Evolutionary conservation across 306 rosid genomes (phyloP).

Genomic region (Castanea mollissima): DNA sequence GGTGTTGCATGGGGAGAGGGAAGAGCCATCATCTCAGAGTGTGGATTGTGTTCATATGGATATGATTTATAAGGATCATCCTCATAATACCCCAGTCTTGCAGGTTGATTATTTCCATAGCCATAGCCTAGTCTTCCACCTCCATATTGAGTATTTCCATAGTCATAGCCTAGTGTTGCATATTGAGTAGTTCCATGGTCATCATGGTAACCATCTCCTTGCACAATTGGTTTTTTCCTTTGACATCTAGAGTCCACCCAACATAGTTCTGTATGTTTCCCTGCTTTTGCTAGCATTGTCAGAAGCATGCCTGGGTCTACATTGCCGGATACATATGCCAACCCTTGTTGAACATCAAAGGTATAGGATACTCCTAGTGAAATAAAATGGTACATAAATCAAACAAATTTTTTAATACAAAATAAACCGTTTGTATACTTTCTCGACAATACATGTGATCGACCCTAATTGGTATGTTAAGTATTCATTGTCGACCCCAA

Average conservation of each 20-base stretch:
- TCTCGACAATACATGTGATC: no score
- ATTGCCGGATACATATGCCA: neutral
- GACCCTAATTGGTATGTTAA: no score
- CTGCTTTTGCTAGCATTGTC: conserved; percentile 12
- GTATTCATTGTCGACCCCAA: no score
- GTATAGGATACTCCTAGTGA: neutral
- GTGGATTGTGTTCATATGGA: neutral
- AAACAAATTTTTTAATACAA: neutral
- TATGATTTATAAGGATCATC: neutral
- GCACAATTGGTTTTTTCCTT: neutral
- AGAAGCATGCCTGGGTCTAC: conserved; percentile 11
- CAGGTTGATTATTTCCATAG: neutral
- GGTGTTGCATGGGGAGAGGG: neutral
- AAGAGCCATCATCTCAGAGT: neutral
- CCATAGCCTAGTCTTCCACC: neutral
- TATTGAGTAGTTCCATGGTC: no score
- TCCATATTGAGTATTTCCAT: neutral
- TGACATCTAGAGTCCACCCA: conserved; percentile 13
- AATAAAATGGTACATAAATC: neutral
- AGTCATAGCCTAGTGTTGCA: neutral
- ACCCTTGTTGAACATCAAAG: neutral
- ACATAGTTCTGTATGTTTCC: conserved; percentile 21
- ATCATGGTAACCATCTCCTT: neutral
- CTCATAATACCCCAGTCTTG: neutral
- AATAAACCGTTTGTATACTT: no score